Conservation (phyloP, 805 yeast genomes). For the Metschnikowia lochheadii region DNA sequence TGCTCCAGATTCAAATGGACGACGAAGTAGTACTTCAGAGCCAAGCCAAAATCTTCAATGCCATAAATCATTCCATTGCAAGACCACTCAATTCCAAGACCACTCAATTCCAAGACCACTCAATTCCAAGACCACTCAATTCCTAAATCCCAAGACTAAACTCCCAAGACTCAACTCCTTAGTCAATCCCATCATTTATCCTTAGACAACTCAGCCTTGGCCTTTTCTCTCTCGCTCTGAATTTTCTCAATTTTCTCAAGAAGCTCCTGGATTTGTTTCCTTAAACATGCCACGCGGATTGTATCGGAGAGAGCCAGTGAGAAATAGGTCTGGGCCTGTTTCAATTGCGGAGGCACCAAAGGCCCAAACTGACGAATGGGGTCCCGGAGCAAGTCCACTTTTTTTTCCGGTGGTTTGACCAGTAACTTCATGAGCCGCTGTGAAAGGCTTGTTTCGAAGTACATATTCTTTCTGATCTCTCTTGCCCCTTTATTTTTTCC, state of each 20-base stretch:
- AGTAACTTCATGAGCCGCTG: not conserved
- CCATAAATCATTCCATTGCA: too few relatives aligned
- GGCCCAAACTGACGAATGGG: constrained; percentile 45
- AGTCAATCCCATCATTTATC: too few relatives aligned
- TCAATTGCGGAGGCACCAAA: constrained; percentile 41
- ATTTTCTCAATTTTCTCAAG: not conserved
- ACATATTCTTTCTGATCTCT: not conserved
- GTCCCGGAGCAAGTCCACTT: constrained; percentile 7
- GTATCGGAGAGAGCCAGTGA: constrained; percentile 24
- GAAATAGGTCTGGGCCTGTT: constrained; percentile 37
- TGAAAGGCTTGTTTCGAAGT: not conserved
- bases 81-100: too few relatives aligned
- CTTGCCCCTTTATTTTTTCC: not conserved
- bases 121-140: too few relatives aligned
- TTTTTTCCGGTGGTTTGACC: not conserved
- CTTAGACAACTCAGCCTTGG: too few relatives aligned
- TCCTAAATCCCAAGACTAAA: too few relatives aligned
- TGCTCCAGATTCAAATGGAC: too few relatives aligned
- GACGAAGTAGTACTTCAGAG: too few relatives aligned
- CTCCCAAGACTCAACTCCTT: too few relatives aligned
- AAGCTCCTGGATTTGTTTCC: constrained; percentile 14
- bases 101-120: too few relatives aligned
- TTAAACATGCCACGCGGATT: constrained; percentile 21
- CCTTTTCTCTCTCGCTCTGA: not conserved
- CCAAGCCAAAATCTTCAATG: too few relatives aligned